A percentile compares a stretch with the other conserved stretches of the same genome.
These are phyloP conservation scores for Trichosanthes cucumerina DNA, from an alignment of 306 rosid species.

Conservation along the genomic window DNA sequence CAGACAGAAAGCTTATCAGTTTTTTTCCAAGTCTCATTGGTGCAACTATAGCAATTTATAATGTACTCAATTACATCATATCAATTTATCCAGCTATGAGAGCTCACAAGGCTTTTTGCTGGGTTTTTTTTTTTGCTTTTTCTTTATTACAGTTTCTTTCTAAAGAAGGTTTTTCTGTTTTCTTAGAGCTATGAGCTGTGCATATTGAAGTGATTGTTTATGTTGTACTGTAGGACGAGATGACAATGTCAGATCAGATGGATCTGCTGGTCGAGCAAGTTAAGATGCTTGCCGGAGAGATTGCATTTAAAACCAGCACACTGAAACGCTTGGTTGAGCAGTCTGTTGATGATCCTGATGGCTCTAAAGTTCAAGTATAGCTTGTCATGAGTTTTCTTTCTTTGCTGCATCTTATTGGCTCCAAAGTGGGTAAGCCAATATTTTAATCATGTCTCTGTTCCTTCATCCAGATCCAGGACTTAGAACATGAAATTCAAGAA, in stretches of 20 bases:
- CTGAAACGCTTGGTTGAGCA: constrained; percentile 92
- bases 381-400: neutral
- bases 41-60: neutral
- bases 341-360: constrained; percentile 70
- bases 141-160: neutral
- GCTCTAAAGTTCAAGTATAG: constrained; percentile 67
- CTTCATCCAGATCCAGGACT: constrained; percentile 51
- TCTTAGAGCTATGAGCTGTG: neutral
- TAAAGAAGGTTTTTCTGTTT: neutral
- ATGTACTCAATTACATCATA: neutral
- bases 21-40: neutral
- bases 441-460: neutral
- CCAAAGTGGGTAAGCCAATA: neutral
- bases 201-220: constrained; percentile 8
- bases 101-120: neutral
- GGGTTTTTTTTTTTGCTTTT: neutral
- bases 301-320: constrained; percentile 94
- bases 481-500: constrained; percentile 88
- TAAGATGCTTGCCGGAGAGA: constrained; percentile 97
- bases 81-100: neutral
- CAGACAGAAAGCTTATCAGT: neutral
- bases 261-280: constrained; percentile 98
- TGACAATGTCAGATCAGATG: constrained; percentile 84
- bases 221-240: constrained; percentile 55
- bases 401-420: neutral